Evolutionary conservation across 257 asterid genomes (phyloP).

Genomic region (Lycium ferocissimum): DNA sequence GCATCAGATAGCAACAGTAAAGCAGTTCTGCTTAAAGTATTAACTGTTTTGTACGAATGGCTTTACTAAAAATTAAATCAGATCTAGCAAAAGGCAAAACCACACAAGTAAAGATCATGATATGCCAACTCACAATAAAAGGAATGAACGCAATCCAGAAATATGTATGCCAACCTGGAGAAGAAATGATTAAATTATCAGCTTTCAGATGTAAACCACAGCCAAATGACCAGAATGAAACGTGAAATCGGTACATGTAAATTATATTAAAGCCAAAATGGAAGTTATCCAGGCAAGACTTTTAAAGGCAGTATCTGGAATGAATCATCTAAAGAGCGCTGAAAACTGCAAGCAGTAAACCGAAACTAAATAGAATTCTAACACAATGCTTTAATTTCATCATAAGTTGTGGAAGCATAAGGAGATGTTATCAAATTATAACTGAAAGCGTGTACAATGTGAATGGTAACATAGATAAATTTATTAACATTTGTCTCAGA

Average conservation of each 20-base stretch:
- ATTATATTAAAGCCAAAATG: not conserved
- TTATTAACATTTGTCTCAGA: not conserved
- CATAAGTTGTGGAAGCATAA: not conserved
- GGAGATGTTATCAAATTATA: not conserved
- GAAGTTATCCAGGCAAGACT: not conserved
- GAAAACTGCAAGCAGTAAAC: constrained; percentile 9
- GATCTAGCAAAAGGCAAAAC: not conserved
- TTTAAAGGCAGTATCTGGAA: constrained; percentile 10
- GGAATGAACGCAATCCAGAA: constrained; percentile 97
- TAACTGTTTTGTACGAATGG: not conserved
- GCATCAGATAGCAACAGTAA: not conserved
- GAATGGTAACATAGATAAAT: not conserved
- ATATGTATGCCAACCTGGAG: constrained; percentile 97
- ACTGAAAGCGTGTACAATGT: constrained; percentile 7
- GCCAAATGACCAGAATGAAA: not conserved
- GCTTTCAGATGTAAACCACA: not conserved
- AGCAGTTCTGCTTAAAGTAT: not conserved
- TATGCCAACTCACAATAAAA: constrained; percentile 64
- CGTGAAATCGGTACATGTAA: not conserved
- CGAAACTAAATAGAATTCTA: not conserved
- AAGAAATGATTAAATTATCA: constrained; percentile 8
- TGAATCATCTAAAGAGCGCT: constrained; percentile 10
- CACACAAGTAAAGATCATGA: not conserved
- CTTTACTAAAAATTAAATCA: not conserved
- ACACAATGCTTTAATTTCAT: not conserved